phyloP scores from a whole-genome alignment of 2,329 filamentous ascomycete species.

The Ophiostoma triangulosporum region DNA sequence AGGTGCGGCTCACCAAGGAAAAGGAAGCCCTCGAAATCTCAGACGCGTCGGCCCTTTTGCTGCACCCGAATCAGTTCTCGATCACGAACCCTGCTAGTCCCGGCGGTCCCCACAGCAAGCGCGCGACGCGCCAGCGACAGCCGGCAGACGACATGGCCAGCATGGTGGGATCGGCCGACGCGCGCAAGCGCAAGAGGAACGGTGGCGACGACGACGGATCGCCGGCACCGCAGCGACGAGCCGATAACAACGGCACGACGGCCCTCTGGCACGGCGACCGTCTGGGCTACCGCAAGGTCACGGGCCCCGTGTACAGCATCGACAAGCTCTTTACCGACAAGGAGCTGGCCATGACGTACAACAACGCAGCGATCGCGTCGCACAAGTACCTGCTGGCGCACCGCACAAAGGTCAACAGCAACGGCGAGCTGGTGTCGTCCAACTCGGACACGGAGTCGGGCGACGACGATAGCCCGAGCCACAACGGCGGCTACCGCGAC shows the following conservation, averaged over 20 bases:
- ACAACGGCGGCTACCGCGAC: constrained; percentile 29
- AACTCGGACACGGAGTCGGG: constrained; percentile 41
- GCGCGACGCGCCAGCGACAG: constrained; percentile 47
- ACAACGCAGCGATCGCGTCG: constrained; percentile 46
- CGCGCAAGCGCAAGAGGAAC: constrained; percentile 50
- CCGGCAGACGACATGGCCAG: constrained; percentile 44
- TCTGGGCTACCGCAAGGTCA: constrained; percentile 39
- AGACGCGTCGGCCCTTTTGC: constrained; percentile 49
- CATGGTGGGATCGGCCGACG: constrained; percentile 28
- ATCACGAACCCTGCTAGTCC: constrained; percentile 51
- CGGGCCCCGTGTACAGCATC: constrained; percentile 49
- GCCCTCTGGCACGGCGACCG: constrained; percentile 50
- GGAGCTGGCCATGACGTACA: constrained; percentile 53
- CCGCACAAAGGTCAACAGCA: constrained; percentile 33
- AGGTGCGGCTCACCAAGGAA: constrained; percentile 48
- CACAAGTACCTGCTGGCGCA: constrained; percentile 49
- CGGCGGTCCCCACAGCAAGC: constrained; percentile 48
- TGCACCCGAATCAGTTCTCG: constrained; percentile 56
- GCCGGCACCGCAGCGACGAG: constrained; percentile 41
- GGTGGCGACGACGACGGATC: constrained; percentile 44
- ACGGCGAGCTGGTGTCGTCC: constrained; percentile 35
- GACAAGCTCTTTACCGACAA: constrained; percentile 60
- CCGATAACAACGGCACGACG: constrained; percentile 45
- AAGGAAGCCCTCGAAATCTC: constrained; percentile 56
- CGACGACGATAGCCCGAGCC: constrained; percentile 32